A percentile compares a stretch with the other conserved stretches of the same genome.
phyloP scores from a whole-genome alignment of 1,284 basidiomycete genomes.

The Ceratorhiza oryzae-sativae region DNA sequence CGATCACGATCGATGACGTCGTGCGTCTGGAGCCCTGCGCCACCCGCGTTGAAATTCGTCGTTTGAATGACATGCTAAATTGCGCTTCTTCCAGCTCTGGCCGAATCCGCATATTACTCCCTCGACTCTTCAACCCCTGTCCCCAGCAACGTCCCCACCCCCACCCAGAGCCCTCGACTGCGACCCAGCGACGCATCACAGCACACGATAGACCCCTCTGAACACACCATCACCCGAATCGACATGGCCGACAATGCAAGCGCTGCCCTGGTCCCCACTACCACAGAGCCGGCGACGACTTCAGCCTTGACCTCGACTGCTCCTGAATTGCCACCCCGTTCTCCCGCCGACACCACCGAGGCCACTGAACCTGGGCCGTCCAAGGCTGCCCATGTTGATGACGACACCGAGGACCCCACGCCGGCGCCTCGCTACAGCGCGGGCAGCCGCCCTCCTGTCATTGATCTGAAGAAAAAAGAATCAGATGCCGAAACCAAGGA shows the following conservation, averaged over 20 bases:
- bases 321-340: constrained; percentile 1
- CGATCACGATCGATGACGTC: background rate
- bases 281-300: background rate
- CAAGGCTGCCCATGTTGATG: background rate
- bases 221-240: constrained; percentile 22
- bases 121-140: constrained; percentile 17
- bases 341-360: background rate
- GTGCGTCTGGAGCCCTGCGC: too few relatives aligned
- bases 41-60: background rate
- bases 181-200: constrained; percentile 24
- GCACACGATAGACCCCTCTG: constrained; percentile 2
- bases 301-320: background rate
- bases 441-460: background rate
- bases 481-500: background rate
- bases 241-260: background rate
- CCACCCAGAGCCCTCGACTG: constrained; percentile 18
- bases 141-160: constrained; percentile 22
- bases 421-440: constrained; percentile 16
- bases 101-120: constrained; percentile 22
- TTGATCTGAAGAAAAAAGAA: constrained; percentile 1
- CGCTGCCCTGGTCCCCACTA: background rate
- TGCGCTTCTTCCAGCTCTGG: background rate
- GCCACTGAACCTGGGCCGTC: background rate
- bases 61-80: background rate
- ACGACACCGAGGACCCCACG: background rate